Conservation (phyloP, 208 protist species). For the Angomonas deanei region DNA sequence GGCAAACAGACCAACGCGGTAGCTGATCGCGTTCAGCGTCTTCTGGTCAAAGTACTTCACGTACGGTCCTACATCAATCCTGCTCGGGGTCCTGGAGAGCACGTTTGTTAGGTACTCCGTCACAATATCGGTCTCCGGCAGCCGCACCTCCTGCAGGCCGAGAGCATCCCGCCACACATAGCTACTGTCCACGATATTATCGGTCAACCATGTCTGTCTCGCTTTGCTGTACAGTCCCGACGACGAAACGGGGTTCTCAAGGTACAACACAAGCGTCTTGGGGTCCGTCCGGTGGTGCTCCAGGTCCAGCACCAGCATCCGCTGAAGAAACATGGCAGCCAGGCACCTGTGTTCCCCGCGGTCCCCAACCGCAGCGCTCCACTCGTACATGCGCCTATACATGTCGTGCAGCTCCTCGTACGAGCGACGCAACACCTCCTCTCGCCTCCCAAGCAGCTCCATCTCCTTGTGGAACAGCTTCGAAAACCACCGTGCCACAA, state of each 20-base stretch:
- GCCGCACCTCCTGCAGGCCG: not conserved
- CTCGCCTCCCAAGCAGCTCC: not conserved
- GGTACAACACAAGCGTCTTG: constrained; percentile 4
- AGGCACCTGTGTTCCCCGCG: not conserved
- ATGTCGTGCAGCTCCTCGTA: not conserved
- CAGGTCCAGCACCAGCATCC: constrained; percentile 9
- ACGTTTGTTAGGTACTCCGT: not conserved
- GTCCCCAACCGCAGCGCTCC: not conserved
- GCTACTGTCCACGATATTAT: not conserved
- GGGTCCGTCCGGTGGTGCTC: not conserved
- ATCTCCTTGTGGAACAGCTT: constrained; percentile 4
- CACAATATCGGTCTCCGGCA: not conserved
- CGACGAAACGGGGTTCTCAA: not conserved
- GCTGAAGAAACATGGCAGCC: not conserved
- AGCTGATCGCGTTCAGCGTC: not conserved
- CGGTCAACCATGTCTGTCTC: not conserved
- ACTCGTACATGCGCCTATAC: not conserved
- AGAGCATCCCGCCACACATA: not conserved
- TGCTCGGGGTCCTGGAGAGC: not conserved
- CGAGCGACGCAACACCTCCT: not conserved
- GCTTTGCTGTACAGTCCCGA: not conserved
- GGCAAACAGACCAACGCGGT: constrained; percentile 1
- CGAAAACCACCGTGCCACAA: not conserved
- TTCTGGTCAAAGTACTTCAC: constrained; percentile 3
- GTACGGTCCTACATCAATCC: not conserved